Conservation (phyloP, 23 red algal genomes). For the Chondrus crispus region DNA sequence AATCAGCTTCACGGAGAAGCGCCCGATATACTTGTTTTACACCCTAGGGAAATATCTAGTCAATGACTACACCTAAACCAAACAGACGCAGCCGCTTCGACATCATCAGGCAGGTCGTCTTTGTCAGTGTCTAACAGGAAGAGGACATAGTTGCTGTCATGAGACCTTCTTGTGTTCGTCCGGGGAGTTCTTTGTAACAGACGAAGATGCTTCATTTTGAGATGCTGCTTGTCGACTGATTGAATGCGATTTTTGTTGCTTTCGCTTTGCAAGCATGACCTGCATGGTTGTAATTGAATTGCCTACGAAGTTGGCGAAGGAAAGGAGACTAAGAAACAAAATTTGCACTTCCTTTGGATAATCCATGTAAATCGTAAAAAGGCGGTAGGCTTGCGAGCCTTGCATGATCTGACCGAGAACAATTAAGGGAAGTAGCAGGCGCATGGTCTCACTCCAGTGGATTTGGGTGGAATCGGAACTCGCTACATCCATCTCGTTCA, state of each 20-base stretch:
- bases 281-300: constrained; percentile 75
- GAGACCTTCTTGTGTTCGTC: background rate
- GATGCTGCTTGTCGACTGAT: background rate
- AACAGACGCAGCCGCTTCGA: too few species aligned
- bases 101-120: too few species aligned
- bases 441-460: constrained; percentile 93
- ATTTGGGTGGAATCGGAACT: constrained; percentile 92
- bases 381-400: constrained; percentile 52
- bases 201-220: background rate
- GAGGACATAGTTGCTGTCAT: background rate
- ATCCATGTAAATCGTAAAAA: constrained; percentile 47
- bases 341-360: constrained; percentile 63
- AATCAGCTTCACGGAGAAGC: too few species aligned
- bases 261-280: constrained; percentile 67
- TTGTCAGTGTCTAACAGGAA: background rate
- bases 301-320: constrained; percentile 77
- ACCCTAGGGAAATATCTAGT: too few species aligned
- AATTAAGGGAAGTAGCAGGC: constrained; percentile 79
- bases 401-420: constrained; percentile 85
- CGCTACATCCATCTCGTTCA: constrained; percentile 93
- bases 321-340: constrained; percentile 47
- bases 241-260: background rate
- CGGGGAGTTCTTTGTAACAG: background rate
- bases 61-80: too few species aligned
- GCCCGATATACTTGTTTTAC: too few species aligned